These are phyloP conservation scores for Rhodofomes roseus DNA, from an alignment of 1,284 basidiomycete species.

Conservation along the genomic window DNA sequence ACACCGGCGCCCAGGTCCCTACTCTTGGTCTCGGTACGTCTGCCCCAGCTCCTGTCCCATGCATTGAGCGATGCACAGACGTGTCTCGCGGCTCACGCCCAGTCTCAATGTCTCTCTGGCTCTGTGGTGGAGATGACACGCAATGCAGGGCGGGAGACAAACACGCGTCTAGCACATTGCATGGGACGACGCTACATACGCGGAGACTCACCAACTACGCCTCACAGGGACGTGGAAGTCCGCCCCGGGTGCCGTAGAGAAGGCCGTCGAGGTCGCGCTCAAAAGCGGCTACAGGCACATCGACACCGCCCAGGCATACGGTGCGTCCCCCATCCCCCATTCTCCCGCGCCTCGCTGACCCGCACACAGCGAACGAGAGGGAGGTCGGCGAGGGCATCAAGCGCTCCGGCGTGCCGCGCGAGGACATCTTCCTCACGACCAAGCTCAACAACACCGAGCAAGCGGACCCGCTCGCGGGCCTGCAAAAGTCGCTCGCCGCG, in stretches of 20 bases:
- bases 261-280: constrained; percentile 71
- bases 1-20: constrained; percentile 74
- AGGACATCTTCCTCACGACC: constrained; percentile 71
- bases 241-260: constrained; percentile 55
- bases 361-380: constrained; percentile 46
- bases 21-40: constrained; percentile 67
- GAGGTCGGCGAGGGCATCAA: constrained; percentile 81
- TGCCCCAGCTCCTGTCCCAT: not conserved
- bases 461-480: constrained; percentile 55
- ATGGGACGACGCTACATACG: too few species aligned
- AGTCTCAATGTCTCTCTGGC: too few species aligned
- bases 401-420: constrained; percentile 63
- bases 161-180: too few species aligned
- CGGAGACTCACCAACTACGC: not conserved
- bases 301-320: constrained; percentile 55
- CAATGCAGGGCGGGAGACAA: too few species aligned
- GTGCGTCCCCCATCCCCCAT: constrained; percentile 15
- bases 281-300: constrained; percentile 74
- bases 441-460: constrained; percentile 78
- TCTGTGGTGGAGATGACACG: too few species aligned
- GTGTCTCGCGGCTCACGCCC: too few species aligned
- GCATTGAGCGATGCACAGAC: too few species aligned
- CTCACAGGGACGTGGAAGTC: constrained; percentile 77
- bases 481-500: constrained; percentile 66
- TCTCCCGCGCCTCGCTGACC: not conserved